Evolutionary conservation across 2,329 filamentous ascomycete species (phyloP), one percentile per base, ranked within the genome.

Genomic region (Thielaviopsis ethacetica): DNA sequence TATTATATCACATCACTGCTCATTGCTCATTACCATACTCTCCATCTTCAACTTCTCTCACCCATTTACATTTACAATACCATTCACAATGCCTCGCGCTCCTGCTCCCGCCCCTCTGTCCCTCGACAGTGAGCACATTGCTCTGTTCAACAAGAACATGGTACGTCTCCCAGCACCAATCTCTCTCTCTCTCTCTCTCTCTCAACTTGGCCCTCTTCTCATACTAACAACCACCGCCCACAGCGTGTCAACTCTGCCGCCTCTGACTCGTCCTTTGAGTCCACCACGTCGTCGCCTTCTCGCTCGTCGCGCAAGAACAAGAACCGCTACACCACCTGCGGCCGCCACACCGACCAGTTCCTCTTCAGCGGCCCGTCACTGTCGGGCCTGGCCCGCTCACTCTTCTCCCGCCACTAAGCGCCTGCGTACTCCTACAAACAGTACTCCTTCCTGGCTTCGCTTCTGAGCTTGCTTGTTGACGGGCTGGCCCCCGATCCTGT

Each of bases 251-350:
- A 56, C 52, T 61, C 59, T 10, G 52, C 34, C 27, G 55, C 56
- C 30, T 61, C 59, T 7, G 47, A 58, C 15, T 52, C 34, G 10
- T 56, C 56, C 1, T 41, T 53, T 13, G 30, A 24, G 13, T 53
- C 57, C 21, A n/a, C 53, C 49, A 51, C 21, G 13, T 12, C 49
- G 26, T 56, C 44, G 27, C 41, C 47, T 26, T 5, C 22, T 19
- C 27, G 30, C 44, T 58, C 71, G 7, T 65, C 70, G n/a, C 72
- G 70, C 21, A 72, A 70, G 9, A 71, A 57, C 51, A 61, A 74
- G 63, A 80, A 80, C 62, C 72, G 75, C 50, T 73, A 79, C 67
- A 79, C 76, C 41, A 76, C 77, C 60, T 80, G 78, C 62, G 78
- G 78, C 15, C 71, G 78, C 15, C 77, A 80, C 66, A 75, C 75